Evolutionary conservation across 169 alveolate genomes (phyloP).

Genomic region (Eimeria maxima): DNA sequence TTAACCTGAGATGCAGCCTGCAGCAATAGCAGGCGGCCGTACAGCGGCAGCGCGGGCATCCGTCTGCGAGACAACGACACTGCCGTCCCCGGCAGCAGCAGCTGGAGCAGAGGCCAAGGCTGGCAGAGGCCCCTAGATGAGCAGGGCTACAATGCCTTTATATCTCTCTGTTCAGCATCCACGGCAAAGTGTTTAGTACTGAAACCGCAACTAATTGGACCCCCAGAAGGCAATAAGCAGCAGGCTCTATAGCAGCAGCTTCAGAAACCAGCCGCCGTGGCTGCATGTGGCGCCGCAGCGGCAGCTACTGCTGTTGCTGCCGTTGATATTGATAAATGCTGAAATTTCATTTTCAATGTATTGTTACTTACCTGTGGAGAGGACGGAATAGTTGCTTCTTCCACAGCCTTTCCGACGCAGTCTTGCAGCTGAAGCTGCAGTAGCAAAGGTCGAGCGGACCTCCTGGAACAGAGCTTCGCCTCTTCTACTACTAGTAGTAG

Average conservation of each 20-base stretch:
- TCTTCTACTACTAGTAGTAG: background rate
- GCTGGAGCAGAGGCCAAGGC: background rate
- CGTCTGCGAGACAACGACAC: background rate
- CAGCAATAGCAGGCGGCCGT: background rate
- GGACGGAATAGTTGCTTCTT: background rate
- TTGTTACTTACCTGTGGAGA: conserved; percentile 11
- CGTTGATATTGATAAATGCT: background rate
- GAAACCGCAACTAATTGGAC: background rate
- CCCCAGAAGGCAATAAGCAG: background rate
- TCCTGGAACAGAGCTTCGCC: background rate
- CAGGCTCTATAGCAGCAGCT: conserved; percentile 32
- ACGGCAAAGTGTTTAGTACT: background rate
- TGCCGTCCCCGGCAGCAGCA: background rate
- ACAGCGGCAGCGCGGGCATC: background rate
- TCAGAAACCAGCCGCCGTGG: conserved; percentile 20
- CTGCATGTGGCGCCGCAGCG: conserved; percentile 28
- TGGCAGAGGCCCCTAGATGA: background rate
- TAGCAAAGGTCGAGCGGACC: background rate
- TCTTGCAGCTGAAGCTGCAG: background rate
- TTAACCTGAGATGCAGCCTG: background rate
- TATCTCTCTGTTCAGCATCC: background rate
- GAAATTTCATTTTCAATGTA: background rate
- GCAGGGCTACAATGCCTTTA: background rate
- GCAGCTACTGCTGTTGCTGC: conserved; percentile 51
- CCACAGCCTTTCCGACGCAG: background rate